phyloP scores from a whole-genome alignment of 306 rosid species.

The Mimosa pudica region DNA sequence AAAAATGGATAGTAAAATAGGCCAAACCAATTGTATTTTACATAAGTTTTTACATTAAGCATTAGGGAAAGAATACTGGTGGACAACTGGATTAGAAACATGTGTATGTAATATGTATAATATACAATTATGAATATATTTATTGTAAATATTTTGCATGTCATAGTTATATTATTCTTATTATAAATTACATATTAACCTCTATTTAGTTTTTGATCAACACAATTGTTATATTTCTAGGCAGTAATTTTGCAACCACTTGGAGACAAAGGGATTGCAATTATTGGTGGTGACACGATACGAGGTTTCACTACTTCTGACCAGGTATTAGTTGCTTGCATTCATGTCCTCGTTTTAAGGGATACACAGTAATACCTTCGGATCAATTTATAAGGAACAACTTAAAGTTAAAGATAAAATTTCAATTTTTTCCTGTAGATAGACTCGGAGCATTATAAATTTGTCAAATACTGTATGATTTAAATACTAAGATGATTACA shows the following conservation, averaged over 20 bases:
- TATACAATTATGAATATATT: neutral
- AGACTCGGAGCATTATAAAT: neutral
- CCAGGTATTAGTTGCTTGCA: slow-evolving; percentile 45
- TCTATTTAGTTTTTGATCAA: neutral
- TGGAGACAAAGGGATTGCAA: slow-evolving; percentile 83
- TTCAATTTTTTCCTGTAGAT: neutral
- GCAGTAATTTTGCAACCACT: slow-evolving; percentile 97
- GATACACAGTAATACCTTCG: neutral
- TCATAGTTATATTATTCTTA: neutral
- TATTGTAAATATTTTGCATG: neutral
- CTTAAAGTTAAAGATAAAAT: neutral
- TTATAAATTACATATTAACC: neutral
- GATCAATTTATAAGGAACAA: neutral
- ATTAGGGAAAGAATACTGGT: neutral
- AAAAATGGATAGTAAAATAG: neutral
- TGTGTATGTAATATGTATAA: neutral
- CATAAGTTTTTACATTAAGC: neutral
- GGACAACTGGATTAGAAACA: neutral
- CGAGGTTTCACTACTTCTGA: slow-evolving; percentile 79
- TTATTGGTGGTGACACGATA: slow-evolving; percentile 88
- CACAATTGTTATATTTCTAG: slow-evolving; percentile 45
- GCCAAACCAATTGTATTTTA: neutral
- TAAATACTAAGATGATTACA: slow-evolving; percentile 36
- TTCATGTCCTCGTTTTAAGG: slow-evolving; percentile 1
- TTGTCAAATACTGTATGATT: slow-evolving; percentile 9